Evolutionary conservation across 768 basidiomycete species (phyloP).

Genomic region (Boletus reticuloceps): DNA sequence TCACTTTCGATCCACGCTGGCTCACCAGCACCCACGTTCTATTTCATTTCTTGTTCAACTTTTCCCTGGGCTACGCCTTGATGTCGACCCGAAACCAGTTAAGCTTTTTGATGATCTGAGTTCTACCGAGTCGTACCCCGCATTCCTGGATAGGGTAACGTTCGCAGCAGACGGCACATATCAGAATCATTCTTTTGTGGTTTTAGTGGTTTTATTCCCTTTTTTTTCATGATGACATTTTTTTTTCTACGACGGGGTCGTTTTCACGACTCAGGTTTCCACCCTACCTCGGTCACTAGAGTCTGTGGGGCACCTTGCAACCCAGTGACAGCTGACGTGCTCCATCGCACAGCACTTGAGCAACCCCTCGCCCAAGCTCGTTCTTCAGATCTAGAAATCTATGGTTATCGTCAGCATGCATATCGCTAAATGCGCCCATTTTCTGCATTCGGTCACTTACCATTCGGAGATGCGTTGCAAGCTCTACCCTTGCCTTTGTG

Average conservation of each 20-base stretch:
- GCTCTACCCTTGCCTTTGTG: neutral
- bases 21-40: neutral
- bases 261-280: neutral
- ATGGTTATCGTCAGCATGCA: constrained; percentile 6
- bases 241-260: neutral
- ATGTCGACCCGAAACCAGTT: constrained; percentile 5
- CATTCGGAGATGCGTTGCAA: constrained; percentile 1
- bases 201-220: neutral
- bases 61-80: neutral
- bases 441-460: constrained; percentile 12
- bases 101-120: constrained; percentile 28
- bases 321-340: neutral
- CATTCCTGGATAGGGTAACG: constrained; percentile 8
- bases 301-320: no score
- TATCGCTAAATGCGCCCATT: neutral
- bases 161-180: neutral
- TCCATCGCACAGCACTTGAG: neutral
- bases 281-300: no score
- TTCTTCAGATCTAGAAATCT: constrained; percentile 3
- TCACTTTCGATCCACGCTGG: no score
- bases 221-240: neutral
- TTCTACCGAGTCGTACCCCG: constrained; percentile 15
- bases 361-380: constrained; percentile 9
- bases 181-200: neutral
- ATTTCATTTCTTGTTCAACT: neutral